Percentiles rank a stretch among this genome's conserved stretches.
Evolutionary conservation across 192 early-diverging fungal species (phyloP).

Genomic region (Coemansia sp.): DNA sequence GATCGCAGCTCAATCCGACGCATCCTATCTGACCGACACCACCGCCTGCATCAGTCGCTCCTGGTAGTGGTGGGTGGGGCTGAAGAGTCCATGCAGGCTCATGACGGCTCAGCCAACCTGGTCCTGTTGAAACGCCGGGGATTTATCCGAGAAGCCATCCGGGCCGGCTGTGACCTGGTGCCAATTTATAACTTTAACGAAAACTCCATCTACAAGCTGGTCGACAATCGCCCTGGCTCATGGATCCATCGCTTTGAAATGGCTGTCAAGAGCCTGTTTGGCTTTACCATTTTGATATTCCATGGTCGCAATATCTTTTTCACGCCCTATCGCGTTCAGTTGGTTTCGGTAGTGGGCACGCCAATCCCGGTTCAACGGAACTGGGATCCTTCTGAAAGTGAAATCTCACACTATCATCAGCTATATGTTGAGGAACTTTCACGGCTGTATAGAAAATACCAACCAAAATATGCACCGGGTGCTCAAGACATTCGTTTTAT

Average conservation of each 20-base stretch:
- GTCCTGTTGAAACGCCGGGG: conserved; percentile 78
- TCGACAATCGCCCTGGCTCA: conserved; percentile 67
- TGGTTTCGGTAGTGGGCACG: conserved; percentile 46
- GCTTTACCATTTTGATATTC: conserved; percentile 75
- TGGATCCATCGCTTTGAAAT: conserved; percentile 68
- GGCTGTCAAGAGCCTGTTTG: conserved; percentile 63
- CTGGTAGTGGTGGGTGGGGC: conserved; percentile 92
- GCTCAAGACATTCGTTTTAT: conserved; percentile 35
- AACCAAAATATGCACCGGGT: conserved; percentile 39
- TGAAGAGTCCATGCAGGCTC: conserved; percentile 72
- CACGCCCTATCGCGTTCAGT: conserved; percentile 43
- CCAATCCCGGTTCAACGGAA: conserved; percentile 36
- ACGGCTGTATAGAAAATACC: conserved; percentile 43
- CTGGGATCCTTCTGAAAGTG: conserved; percentile 23
- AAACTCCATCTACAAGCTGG: conserved; percentile 84
- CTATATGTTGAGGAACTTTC: conserved; percentile 44
- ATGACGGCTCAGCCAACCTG: conserved; percentile 63
- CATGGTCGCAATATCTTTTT: conserved; percentile 86
- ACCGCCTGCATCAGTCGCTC: conserved; percentile 44
- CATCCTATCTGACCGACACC: conserved; percentile 70
- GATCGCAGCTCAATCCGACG: conserved; percentile 71
- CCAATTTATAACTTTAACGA: conserved; percentile 94
- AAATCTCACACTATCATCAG: conserved; percentile 33
- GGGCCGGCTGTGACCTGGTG: conserved; percentile 75
- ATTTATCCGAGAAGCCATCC: conserved; percentile 87